Evolutionary conservation across 2,329 filamentous ascomycete genomes (phyloP), one percentile per base, ranked within the genome.

Genomic region (Leptographium galeiforme): DNA sequence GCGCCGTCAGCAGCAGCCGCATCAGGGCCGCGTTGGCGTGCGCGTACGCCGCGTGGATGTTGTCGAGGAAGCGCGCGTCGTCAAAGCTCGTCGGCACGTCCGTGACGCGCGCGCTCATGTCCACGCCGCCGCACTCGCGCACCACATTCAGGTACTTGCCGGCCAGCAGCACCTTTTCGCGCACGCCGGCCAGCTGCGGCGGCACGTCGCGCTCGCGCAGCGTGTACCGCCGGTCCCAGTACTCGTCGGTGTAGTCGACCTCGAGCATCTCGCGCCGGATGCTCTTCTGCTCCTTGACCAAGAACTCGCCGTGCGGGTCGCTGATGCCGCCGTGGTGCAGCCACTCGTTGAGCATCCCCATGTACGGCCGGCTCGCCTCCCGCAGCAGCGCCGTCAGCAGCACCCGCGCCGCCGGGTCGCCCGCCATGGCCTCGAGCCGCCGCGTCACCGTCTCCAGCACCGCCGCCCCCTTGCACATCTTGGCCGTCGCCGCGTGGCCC

Each of bases 341-440:
- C 93, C 93, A 98, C 66, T 97, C 91, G 63, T 98, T 98, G 56
- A 98, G 72, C 93, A 98, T 98, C 44, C 79, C 78, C 90, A 97
- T 96, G 65, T 98, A 98, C 0, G 93, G 93, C 53, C 85, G 81
- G 62, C 90, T 96, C 1, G 91, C 85, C 67, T 97, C 91, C 53
- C 88, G 79, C 44, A 98, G 69, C 33, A 98, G 70, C 4, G 84
- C 85, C 12, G 88, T 93, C 12, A 98, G 75, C 19, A 98, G 70
- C 30, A 83, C 79, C 57, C 88, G 81, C 19, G 93, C 90, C 0
- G 89, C 85, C 5, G 93, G 93, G 64, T 98, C 93, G 47, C 93
- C 93, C 1, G 91, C 93, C 81, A 96, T 91, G 14, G 85, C 83
- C 60, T 93, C 86, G 10, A 97, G 72, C 50, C 91, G 78, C 63